Percentiles rank a stretch among this genome's conserved stretches.
Evolutionary conservation across 345 rosid genomes (phyloP).

Genomic region (Linum tenue): DNA sequence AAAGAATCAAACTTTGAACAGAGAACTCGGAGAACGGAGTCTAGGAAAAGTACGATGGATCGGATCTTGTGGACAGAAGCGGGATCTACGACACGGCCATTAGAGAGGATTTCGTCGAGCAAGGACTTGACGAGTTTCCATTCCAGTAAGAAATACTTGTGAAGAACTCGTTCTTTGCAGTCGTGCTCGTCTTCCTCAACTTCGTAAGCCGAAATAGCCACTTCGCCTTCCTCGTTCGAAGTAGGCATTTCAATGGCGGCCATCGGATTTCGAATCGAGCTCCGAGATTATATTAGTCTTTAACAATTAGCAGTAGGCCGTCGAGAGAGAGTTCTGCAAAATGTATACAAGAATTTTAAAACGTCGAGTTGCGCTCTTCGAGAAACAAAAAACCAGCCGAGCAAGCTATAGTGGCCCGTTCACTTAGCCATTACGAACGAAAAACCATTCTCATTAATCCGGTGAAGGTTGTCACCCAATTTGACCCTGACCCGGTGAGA

Average conservation of each 20-base stretch:
- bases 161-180: conserved; percentile 60
- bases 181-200: conserved; percentile 73
- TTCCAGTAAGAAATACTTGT: conserved; percentile 71
- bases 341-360: too few species aligned
- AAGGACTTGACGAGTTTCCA: conserved; percentile 76
- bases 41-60: conserved; percentile 48
- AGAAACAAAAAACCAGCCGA: too few species aligned
- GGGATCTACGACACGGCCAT: conserved; percentile 50
- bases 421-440: too few species aligned
- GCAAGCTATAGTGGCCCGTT: too few species aligned
- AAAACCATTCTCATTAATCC: too few species aligned
- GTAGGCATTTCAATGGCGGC: conserved; percentile 3
- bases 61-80: conserved; percentile 65
- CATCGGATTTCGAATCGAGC: background rate
- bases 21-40: background rate
- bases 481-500: too few species aligned
- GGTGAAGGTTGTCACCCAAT: too few species aligned
- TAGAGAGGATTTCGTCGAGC: conserved; percentile 54
- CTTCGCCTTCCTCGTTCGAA: background rate
- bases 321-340: too few species aligned
- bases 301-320: too few species aligned
- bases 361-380: too few species aligned
- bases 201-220: conserved; percentile 6
- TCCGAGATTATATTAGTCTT: too few species aligned
- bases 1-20: background rate